These are phyloP conservation scores for Dorcoceras hygrometricum DNA, from an alignment of 257 asterid genomes.

Conservation along the genomic window DNA sequence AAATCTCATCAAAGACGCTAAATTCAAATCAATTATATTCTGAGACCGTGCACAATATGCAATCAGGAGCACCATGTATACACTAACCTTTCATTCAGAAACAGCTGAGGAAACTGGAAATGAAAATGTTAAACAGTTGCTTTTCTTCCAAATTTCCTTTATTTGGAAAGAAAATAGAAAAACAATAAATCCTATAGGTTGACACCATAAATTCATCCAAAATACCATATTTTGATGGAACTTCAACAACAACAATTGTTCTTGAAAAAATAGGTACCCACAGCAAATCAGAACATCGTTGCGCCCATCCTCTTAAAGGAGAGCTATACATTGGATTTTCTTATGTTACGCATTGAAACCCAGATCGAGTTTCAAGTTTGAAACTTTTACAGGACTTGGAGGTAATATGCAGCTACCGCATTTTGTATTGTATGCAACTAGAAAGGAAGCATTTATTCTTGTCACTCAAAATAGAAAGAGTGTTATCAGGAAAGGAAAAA, in stretches of 20 bases:
- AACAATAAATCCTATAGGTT: background rate
- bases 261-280: background rate
- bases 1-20: background rate
- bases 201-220: background rate
- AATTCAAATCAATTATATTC: constrained; percentile 2
- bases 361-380: background rate
- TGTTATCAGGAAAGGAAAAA: background rate
- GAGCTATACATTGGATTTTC: background rate
- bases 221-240: background rate
- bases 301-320: background rate
- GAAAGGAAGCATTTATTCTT: background rate
- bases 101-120: background rate
- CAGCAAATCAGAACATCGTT: background rate
- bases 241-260: background rate
- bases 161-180: background rate
- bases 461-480: background rate
- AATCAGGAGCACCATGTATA: background rate
- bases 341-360: background rate
- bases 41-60: background rate
- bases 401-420: background rate
- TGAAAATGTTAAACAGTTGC: background rate
- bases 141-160: constrained; percentile 9
- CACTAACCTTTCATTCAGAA: background rate
- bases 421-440: constrained; percentile 4
- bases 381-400: background rate